Base-by-base conservation (phyloP, 805 yeast genomes). In the Monosporozyma yasuniensis region DNA sequence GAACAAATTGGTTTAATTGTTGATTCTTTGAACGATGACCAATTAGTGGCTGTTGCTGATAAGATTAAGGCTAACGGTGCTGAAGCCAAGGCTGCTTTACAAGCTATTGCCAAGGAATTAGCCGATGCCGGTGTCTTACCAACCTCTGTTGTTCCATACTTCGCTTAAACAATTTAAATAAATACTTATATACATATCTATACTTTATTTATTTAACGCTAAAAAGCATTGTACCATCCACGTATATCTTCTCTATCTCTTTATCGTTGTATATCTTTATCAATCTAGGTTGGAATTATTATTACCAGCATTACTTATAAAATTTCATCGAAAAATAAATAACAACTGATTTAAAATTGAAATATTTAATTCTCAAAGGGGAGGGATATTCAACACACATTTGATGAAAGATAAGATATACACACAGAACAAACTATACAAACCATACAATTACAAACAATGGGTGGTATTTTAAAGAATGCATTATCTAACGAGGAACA, bases 1-100 rank as follows among this genome's bases (percentile, higher is more conserved):
- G 80, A 80, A 53, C 98, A 93, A 67, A 69, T 88, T 57, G 95
- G 83, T 56, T 73, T 81, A 54, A 74, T 93, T 58, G 76, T 90
- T 58, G 96, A 87, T 51, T 71, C 81, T 55, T 76, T 93, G 56
- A 87, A 85, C 63, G 99, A 91, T 64, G 71, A 78, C 42, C 81
- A 83, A 68, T 79, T 91, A 65, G 81, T 78, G 47, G 80, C 77
- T n/a, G 80, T 85, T 61, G 91, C 96, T 50, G 72, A 69, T 27
- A 81, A 82, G 73, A 71, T 86, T 52, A 70, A 73, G 55, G 78
- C 74, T 49, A 80, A 72, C 44, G 78, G 79, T 54, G 72, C 72
- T 32, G 65, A 75, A 49, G 79, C 79, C 52, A 87, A 87, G 75
- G 67, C 77, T 23, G 75, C 75, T n/a, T 68, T 87, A 46, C 62